Conservation (phyloP, 306 rosid species). For the Arachis stenosperma region DNA sequence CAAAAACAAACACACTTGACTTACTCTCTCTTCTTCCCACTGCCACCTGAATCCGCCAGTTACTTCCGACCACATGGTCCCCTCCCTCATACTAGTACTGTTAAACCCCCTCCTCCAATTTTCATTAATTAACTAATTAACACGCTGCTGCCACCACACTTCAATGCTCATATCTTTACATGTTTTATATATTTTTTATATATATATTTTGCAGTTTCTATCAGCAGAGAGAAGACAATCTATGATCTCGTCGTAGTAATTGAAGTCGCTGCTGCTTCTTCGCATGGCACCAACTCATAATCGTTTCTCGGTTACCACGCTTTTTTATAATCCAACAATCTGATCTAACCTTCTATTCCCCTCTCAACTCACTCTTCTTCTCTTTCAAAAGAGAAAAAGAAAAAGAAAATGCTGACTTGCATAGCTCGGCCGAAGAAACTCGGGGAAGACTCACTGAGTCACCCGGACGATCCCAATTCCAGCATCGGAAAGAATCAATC, state of each 20-base stretch:
- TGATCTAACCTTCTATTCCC: not conserved
- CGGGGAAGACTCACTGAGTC: slow-evolving; percentile 55
- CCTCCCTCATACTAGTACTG: not conserved
- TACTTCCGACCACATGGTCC: slow-evolving; percentile 38
- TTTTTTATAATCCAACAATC: slow-evolving; percentile 5
- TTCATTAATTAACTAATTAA: not conserved
- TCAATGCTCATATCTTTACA: not conserved
- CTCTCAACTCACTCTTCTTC: not conserved
- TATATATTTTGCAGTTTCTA: not conserved
- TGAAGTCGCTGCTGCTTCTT: slow-evolving; percentile 27
- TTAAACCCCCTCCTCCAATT: not conserved
- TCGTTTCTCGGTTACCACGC: slow-evolving; percentile 33
- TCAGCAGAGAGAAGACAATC: slow-evolving; percentile 42
- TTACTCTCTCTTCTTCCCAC: not conserved
- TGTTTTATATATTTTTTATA: not conserved
- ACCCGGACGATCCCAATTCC: slow-evolving; percentile 66
- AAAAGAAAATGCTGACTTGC: slow-evolving; percentile 80
- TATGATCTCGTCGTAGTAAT: slow-evolving; percentile 33
- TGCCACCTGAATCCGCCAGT: slow-evolving; percentile 22
- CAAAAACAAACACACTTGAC: not conserved
- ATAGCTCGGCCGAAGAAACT: slow-evolving; percentile 92
- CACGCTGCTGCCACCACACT: not conserved
- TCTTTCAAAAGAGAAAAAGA: not conserved
- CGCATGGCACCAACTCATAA: slow-evolving; percentile 24
- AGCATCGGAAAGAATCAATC: slow-evolving; percentile 63